phyloP scores from a whole-genome alignment of 2,329 filamentous ascomycete genomes.

The Alternaria arbusti region DNA sequence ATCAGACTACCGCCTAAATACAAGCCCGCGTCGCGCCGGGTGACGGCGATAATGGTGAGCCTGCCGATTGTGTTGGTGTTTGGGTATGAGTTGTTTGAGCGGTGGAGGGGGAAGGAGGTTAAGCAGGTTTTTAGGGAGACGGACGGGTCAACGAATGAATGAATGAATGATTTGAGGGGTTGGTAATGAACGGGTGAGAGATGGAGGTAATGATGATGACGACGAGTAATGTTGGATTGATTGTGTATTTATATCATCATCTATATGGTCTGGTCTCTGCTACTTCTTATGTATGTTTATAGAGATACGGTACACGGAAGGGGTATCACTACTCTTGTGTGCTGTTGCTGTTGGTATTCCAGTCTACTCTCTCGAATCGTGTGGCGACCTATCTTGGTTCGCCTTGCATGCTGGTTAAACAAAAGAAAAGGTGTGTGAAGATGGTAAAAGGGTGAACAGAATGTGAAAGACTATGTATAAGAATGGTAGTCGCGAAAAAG shows the following conservation, averaged over 20 bases:
- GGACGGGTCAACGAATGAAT: neutral
- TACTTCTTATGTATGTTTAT: neutral
- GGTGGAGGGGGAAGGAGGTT: slow-evolving; percentile 29
- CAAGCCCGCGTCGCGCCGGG: slow-evolving; percentile 36
- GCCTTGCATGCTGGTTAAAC: neutral
- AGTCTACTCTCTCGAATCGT: neutral
- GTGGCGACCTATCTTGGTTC: neutral
- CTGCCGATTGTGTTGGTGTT: slow-evolving; percentile 43
- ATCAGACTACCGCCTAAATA: slow-evolving; percentile 39
- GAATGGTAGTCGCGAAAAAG: neutral
- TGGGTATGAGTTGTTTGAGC: slow-evolving; percentile 40
- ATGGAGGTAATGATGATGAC: neutral
- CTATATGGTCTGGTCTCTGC: neutral
- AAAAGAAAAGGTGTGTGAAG: neutral
- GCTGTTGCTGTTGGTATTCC: neutral
- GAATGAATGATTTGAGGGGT: neutral
- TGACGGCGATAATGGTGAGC: slow-evolving; percentile 45
- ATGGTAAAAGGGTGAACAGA: neutral
- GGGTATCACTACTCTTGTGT: neutral
- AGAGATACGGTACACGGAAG: neutral
- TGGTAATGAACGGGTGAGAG: neutral
- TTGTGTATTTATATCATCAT: neutral
- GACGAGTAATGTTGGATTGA: neutral
- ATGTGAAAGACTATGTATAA: neutral
- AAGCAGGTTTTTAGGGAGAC: neutral